Base-by-base conservation (phyloP, 2,329 filamentous ascomycete species). In the Exophiala mesophila region DNA sequence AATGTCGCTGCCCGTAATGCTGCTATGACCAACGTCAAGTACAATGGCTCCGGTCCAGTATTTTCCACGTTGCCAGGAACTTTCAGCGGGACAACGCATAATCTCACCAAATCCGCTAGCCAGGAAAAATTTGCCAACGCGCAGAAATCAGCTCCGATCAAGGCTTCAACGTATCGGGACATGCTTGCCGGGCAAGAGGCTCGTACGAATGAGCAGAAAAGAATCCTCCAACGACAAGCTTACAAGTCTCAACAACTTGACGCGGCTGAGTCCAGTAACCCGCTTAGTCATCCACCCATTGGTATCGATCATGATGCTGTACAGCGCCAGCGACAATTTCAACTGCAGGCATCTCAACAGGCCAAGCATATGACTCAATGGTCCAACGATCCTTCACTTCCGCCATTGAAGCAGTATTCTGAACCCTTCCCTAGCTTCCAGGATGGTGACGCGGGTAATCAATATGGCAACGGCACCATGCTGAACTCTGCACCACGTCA, bases 191-290 rank as follows among this genome's bases (percentile, higher is more conserved):
- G 45, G 5, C 50, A 53, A 37, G 54, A 56, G 29, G 52, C 54
- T 38, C 49, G 45, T 5, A 36, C 49, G n/a, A 55, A 55, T 32
- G 48, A 56, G 41, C 48, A 55, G 37, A 50, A 50, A 15, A 44
- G 52, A n/a, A 55, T 56, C 19, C 39, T 56, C n/a, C 54, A 56
- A 30, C 50, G 52, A 34, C 52, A 55, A 30, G 50, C 54, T 28
- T 41, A 37, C 16, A 49, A 55, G 37, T 39, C 46, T 30, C 49
- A 48, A 34, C 47, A 53, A 18, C 36, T 54, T 13, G 47, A 42
- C 24, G 43, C 40, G 13, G 40, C 39, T 9, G 46, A 46, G 13
- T 33, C 26, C 29, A 18, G 29, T 12, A 36, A 17, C n/a, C 9
- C 32, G 32, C n/a, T 39, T 4, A 21, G 37, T 17, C 32, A 44